Percentiles rank a stretch among this genome's conserved stretches.
These are phyloP conservation scores for Penicillium argentinense DNA, from an alignment of 495 filamentous ascomycete species.

Conservation along the genomic window DNA sequence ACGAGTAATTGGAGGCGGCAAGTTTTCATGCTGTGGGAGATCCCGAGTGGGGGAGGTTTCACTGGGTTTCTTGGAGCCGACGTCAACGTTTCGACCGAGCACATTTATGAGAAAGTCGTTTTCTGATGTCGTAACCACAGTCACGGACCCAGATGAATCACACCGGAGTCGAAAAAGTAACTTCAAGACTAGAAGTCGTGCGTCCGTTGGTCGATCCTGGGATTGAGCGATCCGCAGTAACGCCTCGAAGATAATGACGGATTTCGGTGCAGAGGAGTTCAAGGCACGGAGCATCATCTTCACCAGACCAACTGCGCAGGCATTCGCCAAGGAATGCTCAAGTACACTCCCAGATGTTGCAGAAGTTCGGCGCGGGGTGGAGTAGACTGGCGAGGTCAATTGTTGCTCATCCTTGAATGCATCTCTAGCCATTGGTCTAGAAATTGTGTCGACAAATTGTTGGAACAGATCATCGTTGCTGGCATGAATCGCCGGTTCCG, in stretches of 20 bases:
- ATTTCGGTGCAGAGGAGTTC: conserved; percentile 39
- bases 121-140: conserved; percentile 63
- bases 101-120: conserved; percentile 68
- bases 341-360: conserved; percentile 25
- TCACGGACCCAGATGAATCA: conserved; percentile 71
- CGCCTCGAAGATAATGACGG: conserved; percentile 38
- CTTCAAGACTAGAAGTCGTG: conserved; percentile 78
- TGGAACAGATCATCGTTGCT: conserved; percentile 37
- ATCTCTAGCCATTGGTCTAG: conserved; percentile 40
- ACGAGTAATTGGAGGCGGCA: conserved; percentile 17
- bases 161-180: conserved; percentile 81
- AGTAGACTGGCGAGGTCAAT: conserved; percentile 16
- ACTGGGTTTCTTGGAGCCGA: conserved; percentile 23
- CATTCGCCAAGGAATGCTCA: conserved; percentile 42
- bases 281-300: conserved; percentile 45
- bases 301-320: conserved; percentile 44
- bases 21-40: conserved; percentile 22
- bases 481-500: conserved; percentile 32
- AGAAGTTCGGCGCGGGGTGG: conserved; percentile 32
- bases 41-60: conserved; percentile 30
- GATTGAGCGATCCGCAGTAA: conserved; percentile 42
- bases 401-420: conserved; percentile 22
- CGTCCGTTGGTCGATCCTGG: conserved; percentile 51
- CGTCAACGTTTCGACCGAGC: conserved; percentile 63
- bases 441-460: conserved; percentile 33